Evolutionary conservation across 2,329 filamentous ascomycete genomes (phyloP).

Genomic region (Sphaerulina vaccinii): DNA sequence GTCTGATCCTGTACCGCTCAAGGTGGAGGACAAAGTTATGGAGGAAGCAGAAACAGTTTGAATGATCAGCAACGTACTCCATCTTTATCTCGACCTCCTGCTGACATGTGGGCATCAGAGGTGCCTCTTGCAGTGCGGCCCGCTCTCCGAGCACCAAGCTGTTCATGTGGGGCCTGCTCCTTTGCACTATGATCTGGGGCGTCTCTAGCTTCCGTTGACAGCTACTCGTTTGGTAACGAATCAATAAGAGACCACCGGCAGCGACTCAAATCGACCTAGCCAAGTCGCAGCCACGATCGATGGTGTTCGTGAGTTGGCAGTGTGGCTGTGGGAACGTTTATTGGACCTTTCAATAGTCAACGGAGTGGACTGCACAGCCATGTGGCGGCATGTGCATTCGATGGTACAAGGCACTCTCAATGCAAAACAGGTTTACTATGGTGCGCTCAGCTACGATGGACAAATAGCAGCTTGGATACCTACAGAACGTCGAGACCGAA

Average conservation of each 20-base stretch:
- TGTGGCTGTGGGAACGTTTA: not conserved
- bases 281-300: not conserved
- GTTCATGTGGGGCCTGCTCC: not conserved
- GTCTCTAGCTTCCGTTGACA: not conserved
- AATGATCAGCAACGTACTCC: slow-evolving; percentile 7
- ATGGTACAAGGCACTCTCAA: not conserved
- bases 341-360: not conserved
- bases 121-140: not conserved
- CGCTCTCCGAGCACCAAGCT: not conserved
- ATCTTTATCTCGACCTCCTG: not conserved
- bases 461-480: not conserved
- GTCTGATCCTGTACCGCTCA: slow-evolving; percentile 1
- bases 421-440: not conserved
- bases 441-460: not conserved
- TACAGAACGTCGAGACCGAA: slow-evolving; percentile 4
- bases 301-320: not conserved
- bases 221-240: not conserved
- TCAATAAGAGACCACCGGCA: not conserved
- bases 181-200: not conserved
- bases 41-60: slow-evolving; percentile 10
- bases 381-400: not conserved
- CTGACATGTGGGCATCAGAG: not conserved
- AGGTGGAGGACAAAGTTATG: slow-evolving; percentile 13
- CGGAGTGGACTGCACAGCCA: not conserved
- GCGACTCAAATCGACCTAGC: slow-evolving; percentile 2